Base-by-base conservation (phyloP, 2,329 filamentous ascomycete genomes). In the Penicillium frequentans region DNA sequence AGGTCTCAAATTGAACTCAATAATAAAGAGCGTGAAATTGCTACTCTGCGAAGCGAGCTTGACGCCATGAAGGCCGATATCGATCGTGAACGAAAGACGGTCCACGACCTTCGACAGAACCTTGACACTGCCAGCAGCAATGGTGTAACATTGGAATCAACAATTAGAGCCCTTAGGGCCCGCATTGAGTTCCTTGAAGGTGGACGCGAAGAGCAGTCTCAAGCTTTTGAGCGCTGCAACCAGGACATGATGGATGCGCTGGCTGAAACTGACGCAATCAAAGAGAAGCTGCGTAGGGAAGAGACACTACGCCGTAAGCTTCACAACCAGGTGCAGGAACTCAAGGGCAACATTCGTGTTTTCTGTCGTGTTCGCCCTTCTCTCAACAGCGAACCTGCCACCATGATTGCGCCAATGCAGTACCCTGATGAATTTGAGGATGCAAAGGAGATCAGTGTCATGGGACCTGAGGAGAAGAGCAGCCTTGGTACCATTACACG, bases 311-410 rank as follows among this genome's bases (percentile, higher is more conserved):
- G 95, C 14, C 86, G 95, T 23, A 93, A 96, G 65, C 83, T 99
- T 0, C 96, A 98, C 79, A 98, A 98, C 75, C 95, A 96, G 73
- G 93, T 99, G 47, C 92, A 99, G 73, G 95, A 99, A 70, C 84
- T 99, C 58, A 97, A 96, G 74, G 95, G 95, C 67, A 99, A 99
- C 71, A 99, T 99, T 68, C 89, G 95, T 21, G 95, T 99, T 64
- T 99, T 99, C 86, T 98, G 93, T 70, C 87, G 95, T 71, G 93
- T 98, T 27, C 88, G 96, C 42, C 95, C 95, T 1, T 80, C 88
- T 0, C 79, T 90, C 23, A 80, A 80, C 24, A 74, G 78, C 0
- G 87, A 90, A 56, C 67, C 71, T 8, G 75, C 76, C 9, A 86
- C 87, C 7, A 82, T 86, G 24, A 81, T 85, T 13, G 91, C 93